Percentiles rank a stretch among this genome's conserved stretches.
Conservation (phyloP, 495 filamentous ascomycete genomes). For the Neurospora sp. region DNA sequence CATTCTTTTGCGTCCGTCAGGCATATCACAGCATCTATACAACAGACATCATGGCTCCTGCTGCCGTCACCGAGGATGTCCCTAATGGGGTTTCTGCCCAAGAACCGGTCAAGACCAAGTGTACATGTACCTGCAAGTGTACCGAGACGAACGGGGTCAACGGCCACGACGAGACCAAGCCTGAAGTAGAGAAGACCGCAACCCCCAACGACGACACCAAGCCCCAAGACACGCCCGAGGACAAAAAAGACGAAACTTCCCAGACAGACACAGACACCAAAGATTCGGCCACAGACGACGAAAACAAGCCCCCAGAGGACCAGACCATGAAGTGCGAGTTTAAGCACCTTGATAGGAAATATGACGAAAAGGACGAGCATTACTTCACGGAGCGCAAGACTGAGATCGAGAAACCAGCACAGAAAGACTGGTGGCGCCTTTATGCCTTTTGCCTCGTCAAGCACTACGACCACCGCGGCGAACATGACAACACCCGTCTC, state of each 20-base stretch:
- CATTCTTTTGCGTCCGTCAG: not conserved
- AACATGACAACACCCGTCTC: constrained; percentile 15
- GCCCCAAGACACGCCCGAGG: not conserved
- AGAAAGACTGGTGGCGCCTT: constrained; percentile 28
- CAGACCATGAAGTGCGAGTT: constrained; percentile 28
- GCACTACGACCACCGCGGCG: constrained; percentile 13
- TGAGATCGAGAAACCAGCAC: constrained; percentile 17
- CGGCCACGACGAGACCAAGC: not conserved
- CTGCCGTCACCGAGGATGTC: not conserved
- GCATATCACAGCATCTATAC: not conserved
- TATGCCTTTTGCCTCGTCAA: constrained; percentile 27
- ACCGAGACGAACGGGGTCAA: not conserved
- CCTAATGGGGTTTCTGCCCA: not conserved
- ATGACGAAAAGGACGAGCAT: constrained; percentile 18
- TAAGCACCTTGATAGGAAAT: constrained; percentile 26
- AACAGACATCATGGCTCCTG: not conserved
- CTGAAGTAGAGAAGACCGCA: not conserved
- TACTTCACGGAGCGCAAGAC: constrained; percentile 21
- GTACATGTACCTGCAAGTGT: not conserved
- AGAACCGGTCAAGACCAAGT: not conserved
- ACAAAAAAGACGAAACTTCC: not conserved
- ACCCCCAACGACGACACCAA: not conserved
- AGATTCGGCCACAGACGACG: not conserved
- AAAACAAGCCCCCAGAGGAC: constrained; percentile 7
- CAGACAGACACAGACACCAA: not conserved